phyloP scores from a whole-genome alignment of 306 rosid species.

The Acacia crassicarpa region DNA sequence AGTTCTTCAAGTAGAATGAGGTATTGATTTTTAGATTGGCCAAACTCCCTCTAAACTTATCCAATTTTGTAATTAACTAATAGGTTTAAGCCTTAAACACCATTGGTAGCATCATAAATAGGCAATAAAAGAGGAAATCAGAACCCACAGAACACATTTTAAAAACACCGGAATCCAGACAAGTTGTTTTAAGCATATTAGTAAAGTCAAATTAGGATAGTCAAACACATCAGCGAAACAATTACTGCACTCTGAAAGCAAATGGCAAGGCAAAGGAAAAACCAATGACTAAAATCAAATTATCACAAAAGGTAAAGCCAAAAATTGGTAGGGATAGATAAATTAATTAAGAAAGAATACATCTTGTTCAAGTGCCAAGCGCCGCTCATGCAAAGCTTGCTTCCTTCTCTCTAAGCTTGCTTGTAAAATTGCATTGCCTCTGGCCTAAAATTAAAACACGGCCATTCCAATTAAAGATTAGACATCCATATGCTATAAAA shows the following conservation, averaged over 20 bases:
- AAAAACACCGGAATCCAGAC: not conserved
- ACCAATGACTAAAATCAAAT: not conserved
- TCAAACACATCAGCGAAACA: not conserved
- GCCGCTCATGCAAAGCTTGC: conserved; percentile 98
- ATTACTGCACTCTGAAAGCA: not conserved
- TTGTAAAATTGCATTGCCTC: conserved; percentile 98
- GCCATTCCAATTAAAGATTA: conserved; percentile 24
- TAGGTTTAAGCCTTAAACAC: not conserved
- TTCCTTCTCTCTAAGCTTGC: conserved; percentile 99
- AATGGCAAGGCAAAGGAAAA: not conserved
- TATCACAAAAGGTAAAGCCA: not conserved
- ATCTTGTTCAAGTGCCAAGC: conserved; percentile 98
- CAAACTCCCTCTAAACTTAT: not conserved
- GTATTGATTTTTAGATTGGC: not conserved
- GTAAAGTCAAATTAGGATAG: not conserved
- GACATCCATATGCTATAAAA: conserved; percentile 16
- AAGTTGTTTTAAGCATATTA: not conserved
- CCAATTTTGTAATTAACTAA: not conserved
- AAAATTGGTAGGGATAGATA: not conserved
- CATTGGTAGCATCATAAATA: not conserved
- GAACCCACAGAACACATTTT: not conserved
- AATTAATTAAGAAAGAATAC: conserved; percentile 39
- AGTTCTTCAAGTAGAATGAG: not conserved
- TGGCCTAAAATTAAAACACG: conserved; percentile 59
- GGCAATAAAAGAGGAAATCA: not conserved